Base-by-base conservation (phyloP, 2,329 filamentous ascomycete species). In the Cladophialophora immunda region DNA sequence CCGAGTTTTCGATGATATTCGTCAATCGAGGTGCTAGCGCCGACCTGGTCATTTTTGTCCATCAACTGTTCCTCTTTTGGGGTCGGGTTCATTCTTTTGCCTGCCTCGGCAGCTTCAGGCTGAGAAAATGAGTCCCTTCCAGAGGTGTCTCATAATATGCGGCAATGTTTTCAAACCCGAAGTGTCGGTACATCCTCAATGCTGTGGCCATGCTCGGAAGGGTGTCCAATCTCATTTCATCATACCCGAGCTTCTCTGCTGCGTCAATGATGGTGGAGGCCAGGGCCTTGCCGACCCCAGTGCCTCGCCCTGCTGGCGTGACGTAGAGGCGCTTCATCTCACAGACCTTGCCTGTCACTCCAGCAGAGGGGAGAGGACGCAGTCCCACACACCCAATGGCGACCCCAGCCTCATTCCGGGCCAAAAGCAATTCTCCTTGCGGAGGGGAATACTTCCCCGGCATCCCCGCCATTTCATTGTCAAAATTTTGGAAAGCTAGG, bases 321-420 rank as follows among this genome's bases (percentile, higher is more conserved):
- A 86, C 80, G 70, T 86, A 89, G 0, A 89, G 77, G 1, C 86
- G 79, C 73, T 89, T 89, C 78, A 89, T 84, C 73, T 89, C 87
- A 70, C 82, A 84, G 22, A 73, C 75, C 15, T 63, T 45, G 13
- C 25, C 47, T 13, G 9, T 32, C 19, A 27, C 22, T 8, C 27
- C 58, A 29, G 50, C 15, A 25, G 55, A 57, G 15, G 65, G 68
- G 1, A 69, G 56, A 52, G 70, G 58, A 30, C 71, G 66, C 62
- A 73, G 56, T 11, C 67, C 71, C 7, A 72, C 70, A 67, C 71
- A 73, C 8, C 65, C 63, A 4, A 68, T 61, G 25, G 65, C 59
- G n/a, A 59, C 25, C n/a, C 69, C 66, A 32, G 69, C 74, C 11
- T 17, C 54, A 22, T 67, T 50, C 27, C 73, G 73, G 29, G 85